phyloP scores from a whole-genome alignment of 192 early-diverging fungal species.

The Gonapodya sp. region DNA sequence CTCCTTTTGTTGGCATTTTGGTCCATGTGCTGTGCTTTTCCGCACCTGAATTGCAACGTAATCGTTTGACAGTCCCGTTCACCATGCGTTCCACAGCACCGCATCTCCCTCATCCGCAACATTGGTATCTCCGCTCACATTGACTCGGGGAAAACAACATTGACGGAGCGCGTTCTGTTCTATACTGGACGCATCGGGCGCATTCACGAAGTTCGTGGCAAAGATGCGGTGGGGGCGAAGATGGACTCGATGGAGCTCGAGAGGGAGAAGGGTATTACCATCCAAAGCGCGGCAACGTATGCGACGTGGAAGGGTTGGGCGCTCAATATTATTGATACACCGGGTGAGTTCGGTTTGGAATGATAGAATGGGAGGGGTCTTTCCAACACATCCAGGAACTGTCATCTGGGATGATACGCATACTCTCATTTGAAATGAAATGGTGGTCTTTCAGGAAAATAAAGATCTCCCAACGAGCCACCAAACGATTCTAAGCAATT shows the following conservation, averaged over 20 bases:
- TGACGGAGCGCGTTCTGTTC: conserved; percentile 74
- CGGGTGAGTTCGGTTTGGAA: conserved; percentile 43
- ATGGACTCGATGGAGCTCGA: conserved; percentile 99
- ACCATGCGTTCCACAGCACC: no score
- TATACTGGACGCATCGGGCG: conserved; percentile 82
- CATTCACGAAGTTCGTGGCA: conserved; percentile 80
- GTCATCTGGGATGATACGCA: no score
- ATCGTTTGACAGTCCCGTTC: no score
- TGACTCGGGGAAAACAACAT: conserved; percentile 79
- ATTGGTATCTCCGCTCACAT: conserved; percentile 85
- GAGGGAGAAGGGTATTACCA: conserved; percentile 87
- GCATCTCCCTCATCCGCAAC: conserved; percentile 38
- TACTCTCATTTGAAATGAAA: no score
- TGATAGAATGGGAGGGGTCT: no score
- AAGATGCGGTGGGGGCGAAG: conserved; percentile 87
- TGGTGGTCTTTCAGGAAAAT: no score
- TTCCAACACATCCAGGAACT: no score
- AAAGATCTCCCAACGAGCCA: no score
- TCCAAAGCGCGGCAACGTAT: conserved; percentile 80
- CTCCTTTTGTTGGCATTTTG: no score
- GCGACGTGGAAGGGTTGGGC: conserved; percentile 66
- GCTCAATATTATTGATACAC: conserved; percentile 81
- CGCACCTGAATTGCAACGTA: no score
- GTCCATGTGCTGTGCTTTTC: no score
- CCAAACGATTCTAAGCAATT: no score